phyloP scores from a whole-genome alignment of 345 rosid genomes.

The Bruguiera gymnorhiza region DNA sequence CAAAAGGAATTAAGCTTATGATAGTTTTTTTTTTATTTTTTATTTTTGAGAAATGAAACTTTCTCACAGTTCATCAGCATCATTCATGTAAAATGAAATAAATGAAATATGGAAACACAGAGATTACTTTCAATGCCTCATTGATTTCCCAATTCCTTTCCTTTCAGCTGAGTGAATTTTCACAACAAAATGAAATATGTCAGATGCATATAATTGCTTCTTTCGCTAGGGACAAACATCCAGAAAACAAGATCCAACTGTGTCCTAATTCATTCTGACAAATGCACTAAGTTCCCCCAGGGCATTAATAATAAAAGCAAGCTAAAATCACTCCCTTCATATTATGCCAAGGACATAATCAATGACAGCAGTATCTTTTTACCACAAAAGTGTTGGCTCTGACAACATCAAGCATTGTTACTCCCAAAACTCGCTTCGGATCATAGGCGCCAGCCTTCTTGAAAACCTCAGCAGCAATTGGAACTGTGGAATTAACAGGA shows the following conservation, averaged over 20 bases:
- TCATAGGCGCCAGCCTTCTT: constrained; percentile 85
- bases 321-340: too few species aligned
- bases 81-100: neutral
- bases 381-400: constrained; percentile 99
- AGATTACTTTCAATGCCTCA: neutral
- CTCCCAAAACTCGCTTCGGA: constrained; percentile 86
- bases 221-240: neutral
- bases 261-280: neutral
- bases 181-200: neutral
- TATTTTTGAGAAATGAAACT: neutral
- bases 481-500: constrained; percentile 95
- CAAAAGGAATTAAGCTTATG: too few species aligned
- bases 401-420: constrained; percentile 94
- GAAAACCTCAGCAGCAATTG: constrained; percentile 91
- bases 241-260: neutral
- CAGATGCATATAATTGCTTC: neutral
- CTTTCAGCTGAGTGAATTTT: neutral
- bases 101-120: neutral
- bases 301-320: neutral
- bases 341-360: neutral
- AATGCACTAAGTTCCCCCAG: neutral
- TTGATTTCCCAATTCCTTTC: neutral
- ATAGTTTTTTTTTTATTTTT: too few species aligned
- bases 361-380: constrained; percentile 4
- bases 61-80: neutral